A percentile compares a stretch with the other conserved stretches of the same genome.
Evolutionary conservation across 2,329 filamentous ascomycete species (phyloP).

Genomic region (Fusarium aywerte): DNA sequence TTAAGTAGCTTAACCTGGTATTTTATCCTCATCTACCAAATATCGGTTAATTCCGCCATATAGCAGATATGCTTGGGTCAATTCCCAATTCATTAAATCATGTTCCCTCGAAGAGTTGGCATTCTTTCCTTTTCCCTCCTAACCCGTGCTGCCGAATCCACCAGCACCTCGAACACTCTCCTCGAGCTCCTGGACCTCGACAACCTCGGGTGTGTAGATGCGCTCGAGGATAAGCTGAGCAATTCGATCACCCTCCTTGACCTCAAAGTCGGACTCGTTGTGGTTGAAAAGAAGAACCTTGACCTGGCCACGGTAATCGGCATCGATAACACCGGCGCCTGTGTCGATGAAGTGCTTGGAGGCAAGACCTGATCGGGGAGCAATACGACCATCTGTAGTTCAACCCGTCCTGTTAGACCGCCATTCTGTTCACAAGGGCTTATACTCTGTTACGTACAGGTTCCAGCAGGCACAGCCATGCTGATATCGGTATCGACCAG

Average conservation of each 20-base stretch:
- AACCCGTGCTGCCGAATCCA: conserved; percentile 89
- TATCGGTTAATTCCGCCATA: not conserved
- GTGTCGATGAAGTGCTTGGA: conserved; percentile 96
- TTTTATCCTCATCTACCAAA: not conserved
- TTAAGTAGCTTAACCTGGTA: not conserved
- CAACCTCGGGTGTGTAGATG: conserved; percentile 91
- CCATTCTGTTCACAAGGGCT: not conserved
- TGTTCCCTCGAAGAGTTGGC: not conserved
- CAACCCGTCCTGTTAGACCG: not conserved
- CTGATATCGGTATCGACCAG: conserved; percentile 91
- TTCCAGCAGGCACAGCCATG: conserved; percentile 89
- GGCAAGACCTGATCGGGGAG: conserved; percentile 90
- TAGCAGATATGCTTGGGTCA: not conserved
- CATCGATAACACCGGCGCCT: conserved; percentile 96
- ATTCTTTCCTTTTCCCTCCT: conserved; percentile 6
- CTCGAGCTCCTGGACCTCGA: conserved; percentile 88
- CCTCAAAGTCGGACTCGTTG: conserved; percentile 79
- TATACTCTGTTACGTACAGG: conserved; percentile 69
- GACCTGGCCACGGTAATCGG: conserved; percentile 93
- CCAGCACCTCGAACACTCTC: conserved; percentile 91
- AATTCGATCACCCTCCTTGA: conserved; percentile 88
- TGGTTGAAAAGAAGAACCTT: conserved; percentile 97
- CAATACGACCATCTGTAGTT: conserved; percentile 81
- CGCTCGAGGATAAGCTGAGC: conserved; percentile 95
- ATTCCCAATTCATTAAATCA: conserved; percentile 26